Evolutionary conservation across 2,329 filamentous ascomycete species (phyloP).

Genomic region (Trichoderma arundinaceum): DNA sequence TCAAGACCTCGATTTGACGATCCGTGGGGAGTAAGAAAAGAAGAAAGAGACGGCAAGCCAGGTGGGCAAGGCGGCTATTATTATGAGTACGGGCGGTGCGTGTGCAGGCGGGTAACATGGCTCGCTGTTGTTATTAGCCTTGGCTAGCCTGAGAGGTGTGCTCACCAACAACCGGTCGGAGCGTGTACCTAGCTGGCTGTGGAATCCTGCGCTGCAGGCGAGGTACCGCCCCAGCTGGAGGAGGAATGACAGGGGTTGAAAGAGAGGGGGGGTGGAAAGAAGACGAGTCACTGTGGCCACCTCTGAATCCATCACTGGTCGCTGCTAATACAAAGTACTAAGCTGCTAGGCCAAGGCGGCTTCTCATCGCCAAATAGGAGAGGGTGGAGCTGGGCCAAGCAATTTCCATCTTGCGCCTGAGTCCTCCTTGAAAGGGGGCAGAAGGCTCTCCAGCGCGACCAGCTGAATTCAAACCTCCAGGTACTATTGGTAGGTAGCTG

Average conservation of each 20-base stretch:
- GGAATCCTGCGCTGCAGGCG: conserved; percentile 29
- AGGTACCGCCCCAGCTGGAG: conserved; percentile 30
- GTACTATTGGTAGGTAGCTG: neutral
- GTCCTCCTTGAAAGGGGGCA: conserved; percentile 24
- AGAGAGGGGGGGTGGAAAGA: conserved; percentile 26
- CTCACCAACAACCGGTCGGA: conserved; percentile 25
- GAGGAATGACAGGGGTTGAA: conserved; percentile 26
- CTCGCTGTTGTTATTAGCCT: conserved; percentile 29
- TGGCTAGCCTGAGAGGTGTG: conserved; percentile 10
- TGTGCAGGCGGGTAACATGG: conserved; percentile 28
- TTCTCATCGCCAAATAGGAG: conserved; percentile 31
- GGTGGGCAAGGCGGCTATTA: conserved; percentile 52
- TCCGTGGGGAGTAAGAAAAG: conserved; percentile 50
- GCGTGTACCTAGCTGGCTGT: conserved; percentile 22
- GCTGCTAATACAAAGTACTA: conserved; percentile 8
- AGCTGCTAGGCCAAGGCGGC: conserved; percentile 28
- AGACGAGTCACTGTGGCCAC: conserved; percentile 38
- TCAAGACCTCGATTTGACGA: conserved; percentile 58
- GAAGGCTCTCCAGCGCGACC: neutral
- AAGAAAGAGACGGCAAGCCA: conserved; percentile 45
- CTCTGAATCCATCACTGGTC: conserved; percentile 36
- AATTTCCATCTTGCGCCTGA: conserved; percentile 34
- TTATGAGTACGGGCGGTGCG: conserved; percentile 34
- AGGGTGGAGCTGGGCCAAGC: conserved; percentile 34
- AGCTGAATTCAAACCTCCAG: neutral